phyloP scores from a whole-genome alignment of 2,329 filamentous ascomycete genomes.

The Epichloe coenophiala region DNA sequence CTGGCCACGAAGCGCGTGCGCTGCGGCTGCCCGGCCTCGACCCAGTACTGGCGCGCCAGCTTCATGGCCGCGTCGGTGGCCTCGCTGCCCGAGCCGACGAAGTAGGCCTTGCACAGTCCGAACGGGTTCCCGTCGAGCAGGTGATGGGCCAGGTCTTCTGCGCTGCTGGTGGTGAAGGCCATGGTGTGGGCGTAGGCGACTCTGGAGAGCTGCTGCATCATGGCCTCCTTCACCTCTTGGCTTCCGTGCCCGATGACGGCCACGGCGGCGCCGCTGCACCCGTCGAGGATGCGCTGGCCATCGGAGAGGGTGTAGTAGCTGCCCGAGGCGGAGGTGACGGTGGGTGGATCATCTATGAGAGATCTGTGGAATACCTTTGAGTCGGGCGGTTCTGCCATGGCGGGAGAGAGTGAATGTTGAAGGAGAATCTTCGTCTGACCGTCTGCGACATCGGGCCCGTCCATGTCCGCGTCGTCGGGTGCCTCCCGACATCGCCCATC shows the following conservation, averaged over 20 bases:
- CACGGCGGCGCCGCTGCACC: slow-evolving; percentile 30
- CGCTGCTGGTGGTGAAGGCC: slow-evolving; percentile 12
- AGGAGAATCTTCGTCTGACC: too few species aligned
- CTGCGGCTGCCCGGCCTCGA: slow-evolving; percentile 23
- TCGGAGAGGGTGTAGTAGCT: slow-evolving; percentile 21
- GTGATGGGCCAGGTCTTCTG: slow-evolving; percentile 16
- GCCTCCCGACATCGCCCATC: too few species aligned
- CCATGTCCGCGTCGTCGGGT: too few species aligned
- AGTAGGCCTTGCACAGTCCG: slow-evolving; percentile 12
- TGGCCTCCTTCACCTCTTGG: slow-evolving; percentile 38
- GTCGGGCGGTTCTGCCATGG: not conserved
- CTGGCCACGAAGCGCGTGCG: slow-evolving; percentile 29
- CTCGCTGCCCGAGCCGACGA: slow-evolving; percentile 14
- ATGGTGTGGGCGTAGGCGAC: slow-evolving; percentile 16
- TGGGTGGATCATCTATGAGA: slow-evolving; percentile 13
- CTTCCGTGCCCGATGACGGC: slow-evolving; percentile 50
- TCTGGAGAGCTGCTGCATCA: slow-evolving; percentile 38
- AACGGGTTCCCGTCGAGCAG: slow-evolving; percentile 12
- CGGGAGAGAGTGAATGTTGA: not conserved
- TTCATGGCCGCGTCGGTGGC: slow-evolving; percentile 35
- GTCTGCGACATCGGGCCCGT: too few species aligned
- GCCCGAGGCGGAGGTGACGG: slow-evolving; percentile 30
- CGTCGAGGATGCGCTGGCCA: not conserved
- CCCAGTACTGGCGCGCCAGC: slow-evolving; percentile 32
- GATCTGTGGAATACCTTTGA: slow-evolving; percentile 21